Conservation (phyloP, 768 basidiomycete genomes). For the Tephrocybe sp. region DNA sequence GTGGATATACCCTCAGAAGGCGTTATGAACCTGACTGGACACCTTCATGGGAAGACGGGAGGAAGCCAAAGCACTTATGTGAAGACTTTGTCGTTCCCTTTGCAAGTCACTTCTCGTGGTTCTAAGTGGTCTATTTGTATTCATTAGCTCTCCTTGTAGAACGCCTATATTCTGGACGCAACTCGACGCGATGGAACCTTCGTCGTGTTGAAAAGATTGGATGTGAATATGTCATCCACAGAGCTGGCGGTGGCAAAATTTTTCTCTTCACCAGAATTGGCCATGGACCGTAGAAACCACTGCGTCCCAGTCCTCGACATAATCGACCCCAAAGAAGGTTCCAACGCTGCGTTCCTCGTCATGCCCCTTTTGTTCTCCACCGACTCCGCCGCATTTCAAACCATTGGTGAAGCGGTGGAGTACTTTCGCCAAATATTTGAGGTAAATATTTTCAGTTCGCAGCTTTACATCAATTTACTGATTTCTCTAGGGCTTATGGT, state of each 20-base stretch:
- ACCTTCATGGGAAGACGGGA: conserved; percentile 24
- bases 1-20: conserved; percentile 30
- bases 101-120: conserved; percentile 11
- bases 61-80: background rate
- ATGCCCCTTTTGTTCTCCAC: conserved; percentile 26
- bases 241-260: conserved; percentile 31
- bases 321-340: conserved; percentile 20
- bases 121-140: background rate
- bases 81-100: background rate
- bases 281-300: conserved; percentile 28
- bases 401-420: conserved; percentile 30
- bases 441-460: conserved; percentile 8
- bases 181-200: conserved; percentile 28
- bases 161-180: conserved; percentile 25
- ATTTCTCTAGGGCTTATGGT: conserved; percentile 25
- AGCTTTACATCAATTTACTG: background rate
- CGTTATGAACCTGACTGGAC: conserved; percentile 27
- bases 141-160: background rate
- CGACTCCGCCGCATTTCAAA: conserved; percentile 23
- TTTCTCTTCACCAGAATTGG: conserved; percentile 15
- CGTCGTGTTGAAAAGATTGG: conserved; percentile 29
- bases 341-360: conserved; percentile 19
- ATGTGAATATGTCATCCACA: conserved; percentile 14
- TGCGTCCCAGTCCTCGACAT: conserved; percentile 30
- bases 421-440: conserved; percentile 27